Evolutionary conservation across 108 stramenopile species (phyloP).

Genomic region (Nitzschia putrida): DNA sequence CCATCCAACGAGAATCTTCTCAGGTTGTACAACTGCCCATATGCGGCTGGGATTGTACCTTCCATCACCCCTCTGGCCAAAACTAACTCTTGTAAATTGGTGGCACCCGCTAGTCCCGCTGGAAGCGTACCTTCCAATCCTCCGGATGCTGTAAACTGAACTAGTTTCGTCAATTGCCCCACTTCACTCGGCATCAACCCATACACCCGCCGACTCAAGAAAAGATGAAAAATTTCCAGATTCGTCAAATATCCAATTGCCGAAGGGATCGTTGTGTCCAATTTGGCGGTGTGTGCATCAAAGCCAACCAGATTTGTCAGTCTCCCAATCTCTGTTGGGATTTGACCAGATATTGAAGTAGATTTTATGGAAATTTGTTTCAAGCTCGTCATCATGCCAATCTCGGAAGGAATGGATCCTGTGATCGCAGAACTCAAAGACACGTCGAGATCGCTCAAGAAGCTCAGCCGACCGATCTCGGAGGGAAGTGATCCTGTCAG

Average conservation of each 20-base stretch:
- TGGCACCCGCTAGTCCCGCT: not conserved
- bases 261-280: conserved; percentile 41
- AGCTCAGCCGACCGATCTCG: not conserved
- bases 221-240: not conserved
- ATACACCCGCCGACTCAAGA: not conserved
- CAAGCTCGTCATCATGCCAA: not conserved
- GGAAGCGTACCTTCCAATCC: not conserved
- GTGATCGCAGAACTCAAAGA: not conserved
- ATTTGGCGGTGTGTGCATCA: not conserved
- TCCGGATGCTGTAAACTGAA: not conserved
- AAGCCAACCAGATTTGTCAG: not conserved
- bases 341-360: not conserved
- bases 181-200: not conserved
- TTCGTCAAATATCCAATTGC: conserved; percentile 18
- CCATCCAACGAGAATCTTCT: not conserved
- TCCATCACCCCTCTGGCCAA: not conserved
- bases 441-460: not conserved
- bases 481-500: not conserved
- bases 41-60: not conserved
- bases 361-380: not conserved
- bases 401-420: not conserved
- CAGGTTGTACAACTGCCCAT: not conserved
- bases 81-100: not conserved
- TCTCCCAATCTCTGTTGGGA: not conserved
- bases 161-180: not conserved